phyloP scores from a whole-genome alignment of 2,329 filamentous ascomycete genomes.

The Cordyceps farinosa region DNA sequence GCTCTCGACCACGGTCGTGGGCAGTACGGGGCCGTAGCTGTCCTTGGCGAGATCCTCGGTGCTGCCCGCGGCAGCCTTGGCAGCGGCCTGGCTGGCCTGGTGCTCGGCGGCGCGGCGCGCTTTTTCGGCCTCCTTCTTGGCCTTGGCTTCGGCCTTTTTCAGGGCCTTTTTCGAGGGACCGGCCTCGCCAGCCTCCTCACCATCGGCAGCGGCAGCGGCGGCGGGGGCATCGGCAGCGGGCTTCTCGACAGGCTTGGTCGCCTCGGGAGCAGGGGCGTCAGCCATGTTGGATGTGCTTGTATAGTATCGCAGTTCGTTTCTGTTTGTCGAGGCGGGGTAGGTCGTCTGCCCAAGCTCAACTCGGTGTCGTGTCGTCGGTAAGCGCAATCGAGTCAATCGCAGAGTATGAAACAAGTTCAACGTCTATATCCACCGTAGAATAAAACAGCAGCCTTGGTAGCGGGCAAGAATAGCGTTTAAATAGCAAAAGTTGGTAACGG shows the following conservation, averaged over 20 bases:
- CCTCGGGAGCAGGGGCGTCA: slow-evolving; percentile 27
- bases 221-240: slow-evolving; percentile 13
- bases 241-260: slow-evolving; percentile 11
- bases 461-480: not conserved
- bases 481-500: not conserved
- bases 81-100: slow-evolving; percentile 66
- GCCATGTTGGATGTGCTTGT: slow-evolving; percentile 27
- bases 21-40: slow-evolving; percentile 72
- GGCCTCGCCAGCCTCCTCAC: slow-evolving; percentile 21
- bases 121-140: slow-evolving; percentile 84
- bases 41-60: slow-evolving; percentile 68
- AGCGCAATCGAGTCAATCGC: not conserved
- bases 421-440: too few relatives aligned
- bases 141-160: slow-evolving; percentile 82
- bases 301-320: not conserved
- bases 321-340: slow-evolving; percentile 5
- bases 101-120: slow-evolving; percentile 69
- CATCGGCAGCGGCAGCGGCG: slow-evolving; percentile 8
- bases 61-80: slow-evolving; percentile 61
- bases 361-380: not conserved
- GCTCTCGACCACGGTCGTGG: slow-evolving; percentile 53
- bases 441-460: not conserved
- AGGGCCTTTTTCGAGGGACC: slow-evolving; percentile 70
- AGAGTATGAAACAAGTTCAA: not conserved
- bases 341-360: not conserved